Conservation (phyloP, 2,329 filamentous ascomycete genomes). For the Phialophora macrospora region DNA sequence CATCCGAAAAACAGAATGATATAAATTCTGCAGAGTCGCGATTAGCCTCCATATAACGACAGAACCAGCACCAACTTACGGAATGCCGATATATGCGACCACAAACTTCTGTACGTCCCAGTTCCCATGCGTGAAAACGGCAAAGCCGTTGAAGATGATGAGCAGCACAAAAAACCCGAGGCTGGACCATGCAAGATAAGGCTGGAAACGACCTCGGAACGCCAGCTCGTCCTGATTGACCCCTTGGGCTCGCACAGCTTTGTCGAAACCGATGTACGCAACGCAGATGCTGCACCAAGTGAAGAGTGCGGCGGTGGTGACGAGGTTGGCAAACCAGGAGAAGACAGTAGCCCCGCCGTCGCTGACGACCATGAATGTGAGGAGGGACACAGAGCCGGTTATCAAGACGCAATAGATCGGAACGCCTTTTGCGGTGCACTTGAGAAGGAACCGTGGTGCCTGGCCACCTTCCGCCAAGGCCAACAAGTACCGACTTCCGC, state of each 20-base stretch:
- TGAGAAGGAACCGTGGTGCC: slow-evolving; percentile 61
- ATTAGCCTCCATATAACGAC: too few relatives aligned
- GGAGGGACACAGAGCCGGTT: neutral
- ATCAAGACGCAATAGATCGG: slow-evolving; percentile 46
- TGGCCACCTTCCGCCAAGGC: slow-evolving; percentile 54
- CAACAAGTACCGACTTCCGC: slow-evolving; percentile 58
- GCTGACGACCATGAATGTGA: neutral
- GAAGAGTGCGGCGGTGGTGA: slow-evolving; percentile 54
- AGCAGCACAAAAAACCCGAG: slow-evolving; percentile 58
- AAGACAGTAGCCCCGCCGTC: slow-evolving; percentile 45
- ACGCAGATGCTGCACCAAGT: slow-evolving; percentile 57
- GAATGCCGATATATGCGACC: slow-evolving; percentile 54
- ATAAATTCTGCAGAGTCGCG: slow-evolving; percentile 42
- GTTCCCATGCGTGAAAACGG: slow-evolving; percentile 41
- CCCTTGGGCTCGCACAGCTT: slow-evolving; percentile 49
- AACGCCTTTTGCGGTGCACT: slow-evolving; percentile 66
- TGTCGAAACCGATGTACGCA: slow-evolving; percentile 54
- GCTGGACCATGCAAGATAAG: slow-evolving; percentile 67
- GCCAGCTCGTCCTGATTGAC: slow-evolving; percentile 44
- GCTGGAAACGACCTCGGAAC: slow-evolving; percentile 53
- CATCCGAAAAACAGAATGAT: slow-evolving; percentile 36
- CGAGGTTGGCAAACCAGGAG: slow-evolving; percentile 55
- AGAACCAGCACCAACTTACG: slow-evolving; percentile 7
- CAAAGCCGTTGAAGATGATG: slow-evolving; percentile 70
- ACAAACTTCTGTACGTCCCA: slow-evolving; percentile 51